phyloP scores from a whole-genome alignment of 805 yeast species.

The Sungouiozyma intestinalis region DNA sequence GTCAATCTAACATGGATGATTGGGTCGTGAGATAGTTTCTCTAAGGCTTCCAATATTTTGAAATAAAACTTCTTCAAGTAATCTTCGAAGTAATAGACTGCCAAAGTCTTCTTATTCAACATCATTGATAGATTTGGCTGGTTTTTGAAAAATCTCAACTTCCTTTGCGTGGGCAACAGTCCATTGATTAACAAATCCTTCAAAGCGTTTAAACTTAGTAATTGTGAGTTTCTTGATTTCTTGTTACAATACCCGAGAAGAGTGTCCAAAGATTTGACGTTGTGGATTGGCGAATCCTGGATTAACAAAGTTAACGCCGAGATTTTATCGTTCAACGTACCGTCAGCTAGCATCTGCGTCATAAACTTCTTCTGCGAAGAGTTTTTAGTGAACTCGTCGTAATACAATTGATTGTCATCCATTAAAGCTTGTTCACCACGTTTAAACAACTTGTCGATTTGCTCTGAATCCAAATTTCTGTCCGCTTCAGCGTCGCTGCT shows the following conservation, averaged over 20 bases:
- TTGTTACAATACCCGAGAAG: slow-evolving; percentile 71
- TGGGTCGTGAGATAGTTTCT: slow-evolving; percentile 79
- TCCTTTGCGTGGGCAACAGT: slow-evolving; percentile 67
- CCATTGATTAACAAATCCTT: slow-evolving; percentile 82
- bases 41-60: slow-evolving; percentile 65
- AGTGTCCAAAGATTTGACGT: slow-evolving; percentile 72
- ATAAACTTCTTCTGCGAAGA: slow-evolving; percentile 80
- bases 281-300: slow-evolving; percentile 92
- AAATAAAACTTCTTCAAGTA: slow-evolving; percentile 70
- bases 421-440: slow-evolving; percentile 60
- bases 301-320: slow-evolving; percentile 86
- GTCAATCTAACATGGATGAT: slow-evolving; percentile 79
- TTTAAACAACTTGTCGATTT: slow-evolving; percentile 48
- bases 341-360: slow-evolving; percentile 77
- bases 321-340: slow-evolving; percentile 92
- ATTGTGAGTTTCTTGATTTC: slow-evolving; percentile 86
- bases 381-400: slow-evolving; percentile 61
- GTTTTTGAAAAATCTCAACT: slow-evolving; percentile 67
- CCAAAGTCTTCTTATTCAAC: slow-evolving; percentile 46
- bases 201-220: slow-evolving; percentile 81
- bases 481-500: slow-evolving; percentile 16
- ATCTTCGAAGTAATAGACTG: slow-evolving; percentile 81
- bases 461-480: slow-evolving; percentile 33
- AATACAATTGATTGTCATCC: slow-evolving; percentile 59
- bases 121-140: slow-evolving; percentile 44